Evolutionary conservation across 805 yeast genomes (phyloP), one percentile per base, ranked within the genome.

Genomic region (Metschnikowia kunwiensis): DNA sequence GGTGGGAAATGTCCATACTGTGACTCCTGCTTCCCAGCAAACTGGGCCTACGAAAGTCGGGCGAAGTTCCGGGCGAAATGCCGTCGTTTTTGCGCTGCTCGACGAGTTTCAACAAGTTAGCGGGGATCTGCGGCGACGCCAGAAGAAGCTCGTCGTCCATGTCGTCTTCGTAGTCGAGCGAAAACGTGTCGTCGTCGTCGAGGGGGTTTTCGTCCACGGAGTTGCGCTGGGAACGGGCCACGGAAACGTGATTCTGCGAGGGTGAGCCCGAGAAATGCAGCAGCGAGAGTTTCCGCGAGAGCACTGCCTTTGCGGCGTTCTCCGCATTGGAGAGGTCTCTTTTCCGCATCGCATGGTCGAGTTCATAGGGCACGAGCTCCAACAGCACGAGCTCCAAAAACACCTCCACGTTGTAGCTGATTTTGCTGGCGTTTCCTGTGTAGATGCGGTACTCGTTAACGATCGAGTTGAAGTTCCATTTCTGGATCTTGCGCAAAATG

Each of bases 381-480:
- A 80, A 55, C 34, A 78, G 76, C 4, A 86, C 67, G 41, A 88
- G 58, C 53, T 91, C 97, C 30, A 91, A 61, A 49, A 84, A 87
- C 4, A 81, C 81, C 54, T 89, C 96, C 14, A 87, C 86, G 46
- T 74, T 77, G 55, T 87, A 88, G 50, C 80, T 87, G 30, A 82
- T 71, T 47, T 82, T 78, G 46, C 76, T 77, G 20, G 87, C 84
- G 14, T 86, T 70, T 1, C 71, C 71, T 7, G 63, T 57, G 58
- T 78, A 85, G 7, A 85, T 69, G 35, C 96, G 68, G 60, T 87
- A 93, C 57, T 91, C 97, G 50, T 82, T 82, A 15, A 88, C 74
- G 5, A 91, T 78, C 13, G 94, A 81, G 16, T 89, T 78, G 54
- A 83, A 82, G 49, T 80, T 82, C 97, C 97, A 91, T 60, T 83